phyloP scores from a whole-genome alignment of 2,329 filamentous ascomycete species.

The Paracoccidioides lutzii region DNA sequence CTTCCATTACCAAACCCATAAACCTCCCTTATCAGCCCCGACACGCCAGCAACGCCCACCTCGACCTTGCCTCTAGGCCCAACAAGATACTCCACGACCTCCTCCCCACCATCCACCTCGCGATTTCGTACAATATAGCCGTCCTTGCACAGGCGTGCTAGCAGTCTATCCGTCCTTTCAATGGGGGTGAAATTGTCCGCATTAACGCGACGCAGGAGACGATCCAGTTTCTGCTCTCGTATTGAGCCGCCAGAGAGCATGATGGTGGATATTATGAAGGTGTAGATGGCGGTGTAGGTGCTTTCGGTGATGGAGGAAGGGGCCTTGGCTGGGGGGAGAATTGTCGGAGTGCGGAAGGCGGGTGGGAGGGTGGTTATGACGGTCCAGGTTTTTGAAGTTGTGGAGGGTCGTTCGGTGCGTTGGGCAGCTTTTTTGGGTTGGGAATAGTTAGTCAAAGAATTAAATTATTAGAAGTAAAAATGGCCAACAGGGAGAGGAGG shows the following conservation, averaged over 20 bases:
- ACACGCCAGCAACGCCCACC: conserved; percentile 63
- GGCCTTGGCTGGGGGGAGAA: conserved; percentile 55
- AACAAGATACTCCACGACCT: conserved; percentile 67
- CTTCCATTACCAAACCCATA: conserved; percentile 31
- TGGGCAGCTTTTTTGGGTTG: conserved; percentile 34
- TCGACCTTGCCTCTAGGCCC: conserved; percentile 79
- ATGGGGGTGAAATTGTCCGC: conserved; percentile 60
- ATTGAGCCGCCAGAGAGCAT: conserved; percentile 59
- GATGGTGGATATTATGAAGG: conserved; percentile 65
- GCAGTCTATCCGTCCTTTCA: conserved; percentile 60
- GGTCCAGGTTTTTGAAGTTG: conserved; percentile 58
- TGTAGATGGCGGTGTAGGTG: conserved; percentile 71
- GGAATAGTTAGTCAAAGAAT: neutral
- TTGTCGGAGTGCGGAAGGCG: conserved; percentile 51
- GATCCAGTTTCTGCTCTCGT: conserved; percentile 63
- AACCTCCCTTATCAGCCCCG: conserved; percentile 50
- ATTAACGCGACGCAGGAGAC: conserved; percentile 62
- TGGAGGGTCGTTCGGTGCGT: conserved; percentile 29
- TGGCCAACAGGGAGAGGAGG: neutral
- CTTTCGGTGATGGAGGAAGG: conserved; percentile 57
- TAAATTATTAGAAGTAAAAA: neutral
- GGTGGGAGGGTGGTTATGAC: conserved; percentile 60
- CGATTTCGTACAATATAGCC: conserved; percentile 67
- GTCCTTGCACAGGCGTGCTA: conserved; percentile 65
- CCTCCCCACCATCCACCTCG: conserved; percentile 58